Evolutionary conservation across 495 filamentous ascomycete genomes (phyloP), one percentile per base, ranked within the genome.

Genomic region (Aspergillus asperescens): DNA sequence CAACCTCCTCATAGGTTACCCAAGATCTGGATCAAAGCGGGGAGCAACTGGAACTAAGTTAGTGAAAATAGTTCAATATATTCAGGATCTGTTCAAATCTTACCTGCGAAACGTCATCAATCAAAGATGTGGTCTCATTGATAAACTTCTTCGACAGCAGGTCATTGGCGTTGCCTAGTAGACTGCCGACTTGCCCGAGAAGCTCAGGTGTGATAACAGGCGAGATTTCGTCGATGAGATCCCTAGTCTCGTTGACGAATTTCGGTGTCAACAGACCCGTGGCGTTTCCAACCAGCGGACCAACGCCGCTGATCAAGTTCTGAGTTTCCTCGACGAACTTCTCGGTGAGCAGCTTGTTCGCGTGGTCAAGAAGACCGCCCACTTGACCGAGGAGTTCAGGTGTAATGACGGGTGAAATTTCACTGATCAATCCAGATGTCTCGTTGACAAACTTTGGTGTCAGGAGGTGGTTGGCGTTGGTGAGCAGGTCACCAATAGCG

Each of bases 21-120:
- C 56, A 68, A 42, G 46, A 71, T 53, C 43, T 67, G 62, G 44
- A 64, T 58, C 32, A 65, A 50, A 18, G 62, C 54, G 32, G 62
- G 65, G 37, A 68, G 58, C 38, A 67, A 48, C 66, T 65, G 58
- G 8, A 51, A 39, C 24, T 7, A 50, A 55, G 28, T 48, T 32
- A 41, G 49, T 31, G 7, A 34, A 29, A 50, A 15, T 2, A 4
- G 31, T 28, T 23, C 32, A 10, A n/a, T 1, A 19, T 9, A 39
- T 15, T 7, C 3, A 23, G 32, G 32, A 20, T 4, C 9, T 12
- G 37, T 20, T 27, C 22, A 27, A 16, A 45, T 57, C 72, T 65
- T 69, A 78, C 75, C 59, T 75, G 71, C 43, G 75, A 74, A 48
- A 69, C 73, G 58, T 77, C 75, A 40, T 73, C 74, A 58, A 79